Conservation (phyloP, 1,284 basidiomycete species). For the Irpex sp. region DNA sequence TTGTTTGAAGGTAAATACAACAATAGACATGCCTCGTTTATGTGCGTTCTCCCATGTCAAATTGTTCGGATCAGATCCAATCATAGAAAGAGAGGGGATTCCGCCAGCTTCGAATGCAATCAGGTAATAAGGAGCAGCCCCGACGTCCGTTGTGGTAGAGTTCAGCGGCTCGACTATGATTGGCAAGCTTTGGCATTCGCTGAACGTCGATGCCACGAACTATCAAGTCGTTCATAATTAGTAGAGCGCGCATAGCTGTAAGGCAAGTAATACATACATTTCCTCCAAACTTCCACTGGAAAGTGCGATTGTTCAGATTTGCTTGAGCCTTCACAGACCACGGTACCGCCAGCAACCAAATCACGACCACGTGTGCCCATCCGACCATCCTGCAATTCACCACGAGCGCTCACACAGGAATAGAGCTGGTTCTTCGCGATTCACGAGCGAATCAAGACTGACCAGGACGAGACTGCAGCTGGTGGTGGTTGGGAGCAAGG, state of each 20-base stretch:
- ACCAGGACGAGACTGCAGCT: too few relatives aligned
- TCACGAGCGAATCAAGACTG: too few relatives aligned
- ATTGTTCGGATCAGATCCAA: conserved; percentile 37
- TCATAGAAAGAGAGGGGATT: conserved; percentile 36
- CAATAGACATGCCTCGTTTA: conserved; percentile 34
- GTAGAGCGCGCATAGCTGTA: not conserved
- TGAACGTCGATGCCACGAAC: conserved; percentile 12
- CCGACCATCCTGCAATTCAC: too few relatives aligned
- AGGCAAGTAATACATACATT: not conserved
- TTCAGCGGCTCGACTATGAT: conserved; percentile 16
- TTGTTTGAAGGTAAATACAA: not conserved
- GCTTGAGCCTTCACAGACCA: not conserved
- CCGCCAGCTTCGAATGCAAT: conserved; percentile 40
- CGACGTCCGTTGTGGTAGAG: conserved; percentile 17
- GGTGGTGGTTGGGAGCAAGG: too few relatives aligned
- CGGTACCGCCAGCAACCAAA: too few relatives aligned
- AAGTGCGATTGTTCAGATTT: not conserved
- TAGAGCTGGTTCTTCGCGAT: too few relatives aligned
- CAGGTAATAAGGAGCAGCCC: conserved; percentile 47
- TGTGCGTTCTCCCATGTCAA: conserved; percentile 43
- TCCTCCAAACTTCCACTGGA: not conserved
- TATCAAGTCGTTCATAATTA: not conserved
- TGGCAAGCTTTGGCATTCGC: conserved; percentile 18
- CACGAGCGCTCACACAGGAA: too few relatives aligned
- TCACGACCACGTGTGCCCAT: too few relatives aligned